Evolutionary conservation across 2,329 filamentous ascomycete species (phyloP), one percentile per base, ranked within the genome.

Genomic region (Hymenoscyphus fraxineus): DNA sequence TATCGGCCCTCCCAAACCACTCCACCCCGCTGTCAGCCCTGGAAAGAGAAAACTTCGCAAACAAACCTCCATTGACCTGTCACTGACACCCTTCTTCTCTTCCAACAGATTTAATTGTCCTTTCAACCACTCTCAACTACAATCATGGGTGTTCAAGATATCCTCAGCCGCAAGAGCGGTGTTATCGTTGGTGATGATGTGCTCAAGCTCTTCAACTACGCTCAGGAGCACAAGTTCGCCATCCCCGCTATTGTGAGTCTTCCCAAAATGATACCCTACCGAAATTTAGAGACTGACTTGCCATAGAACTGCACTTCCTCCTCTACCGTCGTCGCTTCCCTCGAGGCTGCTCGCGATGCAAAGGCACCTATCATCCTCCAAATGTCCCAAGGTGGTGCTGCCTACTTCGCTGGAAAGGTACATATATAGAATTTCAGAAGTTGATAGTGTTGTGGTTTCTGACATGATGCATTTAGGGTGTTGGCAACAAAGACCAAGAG

Each of bases 311-410:
- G 96, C 76, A 98, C 94, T 73, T 96, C 93, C 54, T 96, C 91
- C 68, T 97, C 92, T 68, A 92, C 90, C 68, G 89, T 88, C 69
- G 89, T 97, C 71, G 88, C 92, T 74, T 82, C 92, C 63, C 92
- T 99, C 73, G 95, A 99, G 85, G 95, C 95, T 77, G 95, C 95
- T 73, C 89, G 92, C 75, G 93, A 98, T 80, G 83, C 88, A 77
- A 96, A 96, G 80, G 85, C 91, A 67, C 95, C 95, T 74, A 89
- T 97, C 80, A 90, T 97, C 80, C 88, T 98, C 72, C 95, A 98
- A 83, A 85, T 91, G 75, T 96, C 91, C 74, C 92, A 98, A 81
- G 95, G 95, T 76, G 93, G 93, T 81, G 90, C 92, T 69, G 93
- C 93, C 74, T 96, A 89, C 86, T 96, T 96, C 77, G 91, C 91